These are phyloP conservation scores for Scedosporium dehoogii DNA, from an alignment of 2,329 filamentous ascomycete species.

Conservation along the genomic window DNA sequence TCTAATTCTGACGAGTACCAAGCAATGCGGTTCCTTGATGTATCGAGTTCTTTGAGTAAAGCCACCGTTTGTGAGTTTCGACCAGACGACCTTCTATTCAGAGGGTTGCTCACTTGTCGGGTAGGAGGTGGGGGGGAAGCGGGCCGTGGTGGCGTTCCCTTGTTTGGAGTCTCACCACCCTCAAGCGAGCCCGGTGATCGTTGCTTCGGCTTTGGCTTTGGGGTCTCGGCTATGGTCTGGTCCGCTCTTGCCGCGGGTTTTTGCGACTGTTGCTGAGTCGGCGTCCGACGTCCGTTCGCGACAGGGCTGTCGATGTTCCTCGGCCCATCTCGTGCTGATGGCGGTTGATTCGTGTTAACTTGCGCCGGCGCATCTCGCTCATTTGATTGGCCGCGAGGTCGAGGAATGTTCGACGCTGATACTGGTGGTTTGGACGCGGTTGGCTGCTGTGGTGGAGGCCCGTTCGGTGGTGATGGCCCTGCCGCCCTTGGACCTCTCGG, in stretches of 20 bases:
- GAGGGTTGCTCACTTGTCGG: slow-evolving; percentile 46
- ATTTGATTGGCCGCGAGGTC: slow-evolving; percentile 38
- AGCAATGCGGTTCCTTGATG: slow-evolving; percentile 75
- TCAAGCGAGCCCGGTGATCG: slow-evolving; percentile 59
- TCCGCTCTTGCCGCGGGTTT: slow-evolving; percentile 21
- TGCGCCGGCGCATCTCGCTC: slow-evolving; percentile 24
- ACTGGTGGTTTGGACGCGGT: slow-evolving; percentile 36
- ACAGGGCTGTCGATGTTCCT: slow-evolving; percentile 39
- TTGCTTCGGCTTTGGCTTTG: slow-evolving; percentile 25
- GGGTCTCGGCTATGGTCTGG: slow-evolving; percentile 26
- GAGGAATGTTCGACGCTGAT: slow-evolving; percentile 24
- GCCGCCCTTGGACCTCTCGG: slow-evolving; percentile 4
- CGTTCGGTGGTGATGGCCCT: slow-evolving; percentile 25
- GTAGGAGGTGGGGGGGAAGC: slow-evolving; percentile 49
- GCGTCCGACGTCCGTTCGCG: slow-evolving; percentile 54
- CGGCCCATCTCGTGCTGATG: slow-evolving; percentile 22
- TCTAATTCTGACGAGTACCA: slow-evolving; percentile 97
- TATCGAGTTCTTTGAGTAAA: slow-evolving; percentile 77
- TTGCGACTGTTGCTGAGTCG: slow-evolving; percentile 41
- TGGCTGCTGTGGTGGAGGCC: slow-evolving; percentile 46
- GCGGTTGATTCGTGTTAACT: slow-evolving; percentile 4
- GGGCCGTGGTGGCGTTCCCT: slow-evolving; percentile 30
- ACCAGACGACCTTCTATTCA: slow-evolving; percentile 50
- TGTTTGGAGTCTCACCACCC: slow-evolving; percentile 50
- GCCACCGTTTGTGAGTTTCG: slow-evolving; percentile 60